A percentile compares a stretch with the other conserved stretches of the same genome.
phyloP scores from a whole-genome alignment of 2,329 filamentous ascomycete species.

The Anthostomella pinea region DNA sequence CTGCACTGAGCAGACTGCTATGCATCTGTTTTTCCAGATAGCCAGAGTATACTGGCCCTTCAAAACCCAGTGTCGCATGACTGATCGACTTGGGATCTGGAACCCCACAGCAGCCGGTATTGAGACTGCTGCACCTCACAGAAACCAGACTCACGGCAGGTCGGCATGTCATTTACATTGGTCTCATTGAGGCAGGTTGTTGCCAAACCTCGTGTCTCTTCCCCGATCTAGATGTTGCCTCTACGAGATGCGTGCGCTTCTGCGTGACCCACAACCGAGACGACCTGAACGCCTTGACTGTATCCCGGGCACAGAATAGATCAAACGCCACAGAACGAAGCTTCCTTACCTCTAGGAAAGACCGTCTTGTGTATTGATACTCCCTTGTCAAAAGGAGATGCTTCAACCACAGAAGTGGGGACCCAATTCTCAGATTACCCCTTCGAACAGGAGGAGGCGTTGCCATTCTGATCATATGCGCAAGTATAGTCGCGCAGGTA shows the following conservation, averaged over 20 bases:
- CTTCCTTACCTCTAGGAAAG: conserved; percentile 18
- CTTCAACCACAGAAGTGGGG: too few species aligned
- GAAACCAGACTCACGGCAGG: conserved; percentile 18
- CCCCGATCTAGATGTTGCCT: conserved; percentile 24
- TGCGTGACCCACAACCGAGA: conserved; percentile 22
- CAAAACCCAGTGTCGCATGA: neutral
- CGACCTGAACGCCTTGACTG: conserved; percentile 17
- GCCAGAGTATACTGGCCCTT: too few species aligned
- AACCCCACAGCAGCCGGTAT: conserved; percentile 7
- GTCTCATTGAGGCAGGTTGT: conserved; percentile 24
- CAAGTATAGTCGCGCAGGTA: too few species aligned
- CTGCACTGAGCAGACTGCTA: too few species aligned
- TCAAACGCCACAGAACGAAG: conserved; percentile 16
- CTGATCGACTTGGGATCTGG: too few species aligned
- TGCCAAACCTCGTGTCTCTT: conserved; percentile 26
- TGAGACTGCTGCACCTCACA: conserved; percentile 19
- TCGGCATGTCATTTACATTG: conserved; percentile 22
- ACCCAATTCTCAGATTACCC: too few species aligned
- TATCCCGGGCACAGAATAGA: conserved; percentile 12
- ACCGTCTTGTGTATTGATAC: conserved; percentile 4
- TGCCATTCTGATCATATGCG: too few species aligned
- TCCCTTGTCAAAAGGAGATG: too few species aligned
- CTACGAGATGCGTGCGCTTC: conserved; percentile 22
- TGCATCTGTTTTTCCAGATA: too few species aligned
- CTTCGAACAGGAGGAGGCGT: too few species aligned